Conservation (phyloP, 768 basidiomycete species). For the Strobilomyces dryophilus region DNA sequence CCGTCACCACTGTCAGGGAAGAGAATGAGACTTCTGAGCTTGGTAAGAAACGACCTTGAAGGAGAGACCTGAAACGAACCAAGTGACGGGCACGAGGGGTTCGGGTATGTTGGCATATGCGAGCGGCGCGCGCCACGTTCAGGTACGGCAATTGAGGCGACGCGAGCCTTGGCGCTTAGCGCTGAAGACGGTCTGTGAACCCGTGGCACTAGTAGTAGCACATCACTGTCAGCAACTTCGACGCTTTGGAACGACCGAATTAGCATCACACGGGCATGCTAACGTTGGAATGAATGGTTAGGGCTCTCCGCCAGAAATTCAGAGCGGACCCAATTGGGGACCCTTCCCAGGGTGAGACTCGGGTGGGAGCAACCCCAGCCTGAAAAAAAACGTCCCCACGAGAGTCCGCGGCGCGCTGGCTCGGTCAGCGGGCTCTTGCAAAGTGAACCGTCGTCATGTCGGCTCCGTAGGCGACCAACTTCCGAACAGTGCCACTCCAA, state of each 20-base stretch:
- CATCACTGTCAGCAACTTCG: not conserved
- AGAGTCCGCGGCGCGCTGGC: not conserved
- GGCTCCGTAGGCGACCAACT: not conserved
- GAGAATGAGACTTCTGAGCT: not conserved
- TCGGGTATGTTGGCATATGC: not conserved
- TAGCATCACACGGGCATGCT: not conserved
- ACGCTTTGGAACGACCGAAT: not conserved
- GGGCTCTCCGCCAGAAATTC: not conserved
- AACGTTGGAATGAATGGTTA: not conserved
- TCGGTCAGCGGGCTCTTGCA: not conserved
- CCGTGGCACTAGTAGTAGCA: not conserved
- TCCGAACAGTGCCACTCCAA: not conserved
- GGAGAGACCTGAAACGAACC: slow-evolving; percentile 11
- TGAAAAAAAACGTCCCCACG: not conserved
- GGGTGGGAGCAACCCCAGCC: not conserved
- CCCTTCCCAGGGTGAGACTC: slow-evolving; percentile 6
- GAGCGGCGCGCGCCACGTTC: not conserved
- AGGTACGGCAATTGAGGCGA: slow-evolving; percentile 16
- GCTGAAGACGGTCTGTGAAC: not conserved
- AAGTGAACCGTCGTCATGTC: not conserved
- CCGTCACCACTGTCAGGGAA: slow-evolving; percentile 1
- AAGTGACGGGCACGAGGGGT: not conserved
- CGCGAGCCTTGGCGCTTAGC: slow-evolving; percentile 6
- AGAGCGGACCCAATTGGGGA: not conserved
- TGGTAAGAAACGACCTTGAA: not conserved